Conservation (phyloP, 495 filamentous ascomycete genomes). For the Penicillium flavigenum region DNA sequence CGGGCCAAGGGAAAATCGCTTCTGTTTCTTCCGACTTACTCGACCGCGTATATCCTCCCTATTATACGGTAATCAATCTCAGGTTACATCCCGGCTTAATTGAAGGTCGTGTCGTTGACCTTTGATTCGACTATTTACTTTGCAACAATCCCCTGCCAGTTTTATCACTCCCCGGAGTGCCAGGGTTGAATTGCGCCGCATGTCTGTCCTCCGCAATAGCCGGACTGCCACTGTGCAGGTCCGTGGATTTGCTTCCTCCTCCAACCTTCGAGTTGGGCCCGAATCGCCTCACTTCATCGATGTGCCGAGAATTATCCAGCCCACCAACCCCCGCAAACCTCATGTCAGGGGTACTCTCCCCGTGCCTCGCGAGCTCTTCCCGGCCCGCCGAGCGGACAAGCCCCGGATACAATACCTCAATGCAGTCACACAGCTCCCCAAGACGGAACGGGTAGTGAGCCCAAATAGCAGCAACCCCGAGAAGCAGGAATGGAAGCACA, state of each 20-base stretch:
- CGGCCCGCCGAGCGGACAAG: slow-evolving; percentile 48
- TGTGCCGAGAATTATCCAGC: slow-evolving; percentile 55
- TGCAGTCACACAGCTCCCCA: slow-evolving; percentile 40
- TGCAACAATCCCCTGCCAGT: background rate
- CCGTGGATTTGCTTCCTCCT: slow-evolving; percentile 44
- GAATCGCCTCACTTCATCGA: slow-evolving; percentile 75
- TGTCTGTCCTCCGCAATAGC: slow-evolving; percentile 44
- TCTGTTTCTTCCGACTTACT: slow-evolving; percentile 37
- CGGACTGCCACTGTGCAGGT: slow-evolving; percentile 46
- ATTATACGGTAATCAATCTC: slow-evolving; percentile 5
- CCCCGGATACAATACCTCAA: slow-evolving; percentile 53
- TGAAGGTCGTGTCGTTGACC: slow-evolving; percentile 1
- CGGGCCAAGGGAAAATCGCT: slow-evolving; percentile 49
- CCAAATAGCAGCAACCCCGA: slow-evolving; percentile 43
- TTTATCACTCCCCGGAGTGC: background rate
- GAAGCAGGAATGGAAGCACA: slow-evolving; percentile 60
- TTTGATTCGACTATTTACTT: background rate
- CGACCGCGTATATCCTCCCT: slow-evolving; percentile 16
- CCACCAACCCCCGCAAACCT: slow-evolving; percentile 42
- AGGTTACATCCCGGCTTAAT: background rate
- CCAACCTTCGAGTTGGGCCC: slow-evolving; percentile 50
- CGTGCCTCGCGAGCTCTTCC: slow-evolving; percentile 66
- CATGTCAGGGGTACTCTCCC: slow-evolving; percentile 71
- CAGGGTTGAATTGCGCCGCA: slow-evolving; percentile 21
- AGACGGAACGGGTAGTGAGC: slow-evolving; percentile 29